Percentiles rank a stretch among this genome's conserved stretches.
These are phyloP conservation scores for Durotheca rogersii DNA, from an alignment of 495 filamentous ascomycete genomes.

Conservation along the genomic window DNA sequence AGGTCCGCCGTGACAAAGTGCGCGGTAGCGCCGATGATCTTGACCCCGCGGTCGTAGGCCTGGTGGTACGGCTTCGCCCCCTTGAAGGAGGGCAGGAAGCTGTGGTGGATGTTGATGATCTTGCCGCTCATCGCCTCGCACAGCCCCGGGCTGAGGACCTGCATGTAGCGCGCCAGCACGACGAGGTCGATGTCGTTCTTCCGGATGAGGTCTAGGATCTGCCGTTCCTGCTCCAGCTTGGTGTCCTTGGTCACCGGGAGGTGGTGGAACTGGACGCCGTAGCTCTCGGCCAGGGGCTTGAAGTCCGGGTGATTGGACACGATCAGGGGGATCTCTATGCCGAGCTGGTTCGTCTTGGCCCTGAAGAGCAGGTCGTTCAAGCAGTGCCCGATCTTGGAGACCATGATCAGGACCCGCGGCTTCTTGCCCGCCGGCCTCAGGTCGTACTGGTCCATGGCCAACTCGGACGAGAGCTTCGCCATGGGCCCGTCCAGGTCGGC, in stretches of 20 bases:
- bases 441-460: slow-evolving; percentile 60
- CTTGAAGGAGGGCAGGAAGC: slow-evolving; percentile 77
- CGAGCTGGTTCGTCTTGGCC: slow-evolving; percentile 60
- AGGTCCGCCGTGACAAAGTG: slow-evolving; percentile 76
- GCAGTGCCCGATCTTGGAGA: slow-evolving; percentile 78
- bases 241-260: slow-evolving; percentile 69
- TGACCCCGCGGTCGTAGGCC: slow-evolving; percentile 73
- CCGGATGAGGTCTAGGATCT: slow-evolving; percentile 63
- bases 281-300: slow-evolving; percentile 62
- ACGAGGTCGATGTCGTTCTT: slow-evolving; percentile 68
- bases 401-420: slow-evolving; percentile 73
- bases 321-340: slow-evolving; percentile 66
- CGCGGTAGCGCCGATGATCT: slow-evolving; percentile 76
- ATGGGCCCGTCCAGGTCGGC: slow-evolving; percentile 54
- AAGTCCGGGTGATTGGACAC: slow-evolving; percentile 77
- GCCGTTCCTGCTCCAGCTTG: slow-evolving; percentile 64
- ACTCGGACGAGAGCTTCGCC: slow-evolving; percentile 53
- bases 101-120: slow-evolving; percentile 84
- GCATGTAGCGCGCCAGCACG: slow-evolving; percentile 80
- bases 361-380: slow-evolving; percentile 79
- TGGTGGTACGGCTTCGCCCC: slow-evolving; percentile 81
- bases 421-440: slow-evolving; percentile 62
- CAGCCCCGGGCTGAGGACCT: slow-evolving; percentile 69
- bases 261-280: slow-evolving; percentile 71
- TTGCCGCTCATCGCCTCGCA: slow-evolving; percentile 70